A percentile compares a stretch with the other conserved stretches of the same genome.
Conservation (phyloP, 1,284 basidiomycete species). For the Chalciporus sp. region DNA sequence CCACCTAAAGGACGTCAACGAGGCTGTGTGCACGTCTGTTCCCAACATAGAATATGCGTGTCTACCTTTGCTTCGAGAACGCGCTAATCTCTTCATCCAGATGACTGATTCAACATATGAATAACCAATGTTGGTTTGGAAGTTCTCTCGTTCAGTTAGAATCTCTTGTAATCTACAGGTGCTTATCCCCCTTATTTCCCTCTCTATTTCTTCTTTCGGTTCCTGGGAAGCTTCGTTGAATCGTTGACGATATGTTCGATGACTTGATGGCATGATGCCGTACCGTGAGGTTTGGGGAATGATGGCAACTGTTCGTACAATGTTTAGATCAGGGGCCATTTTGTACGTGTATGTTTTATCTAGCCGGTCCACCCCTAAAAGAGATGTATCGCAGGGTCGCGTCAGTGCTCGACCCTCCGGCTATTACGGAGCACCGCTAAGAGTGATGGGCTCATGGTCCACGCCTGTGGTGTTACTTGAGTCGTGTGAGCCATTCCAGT, state of each 20-base stretch:
- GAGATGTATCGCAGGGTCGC: background rate
- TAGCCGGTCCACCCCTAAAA: background rate
- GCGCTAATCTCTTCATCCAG: background rate
- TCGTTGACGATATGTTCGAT: slow-evolving; percentile 1
- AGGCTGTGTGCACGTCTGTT: background rate
- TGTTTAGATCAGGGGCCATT: slow-evolving; percentile 2
- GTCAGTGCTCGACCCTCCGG: background rate
- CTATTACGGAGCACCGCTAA: too few species aligned
- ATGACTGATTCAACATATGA: background rate
- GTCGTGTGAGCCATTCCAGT: too few species aligned
- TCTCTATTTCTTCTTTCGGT: background rate
- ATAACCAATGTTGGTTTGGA: background rate
- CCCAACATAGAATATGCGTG: background rate
- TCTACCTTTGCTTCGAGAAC: background rate
- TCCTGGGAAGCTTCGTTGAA: background rate
- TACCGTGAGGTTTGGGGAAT: background rate
- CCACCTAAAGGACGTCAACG: background rate
- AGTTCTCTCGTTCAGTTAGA: background rate
- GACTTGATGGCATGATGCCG: slow-evolving; percentile 3
- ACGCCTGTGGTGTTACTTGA: too few species aligned
- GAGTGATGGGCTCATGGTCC: too few species aligned
- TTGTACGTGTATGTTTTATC: slow-evolving; percentile 13
- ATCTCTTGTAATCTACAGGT: background rate
- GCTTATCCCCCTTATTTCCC: slow-evolving; percentile 3
- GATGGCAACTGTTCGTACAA: background rate